These are phyloP conservation scores for Talaromyces pinophilus DNA, from an alignment of 2,329 filamentous ascomycete genomes.

Conservation along the genomic window DNA sequence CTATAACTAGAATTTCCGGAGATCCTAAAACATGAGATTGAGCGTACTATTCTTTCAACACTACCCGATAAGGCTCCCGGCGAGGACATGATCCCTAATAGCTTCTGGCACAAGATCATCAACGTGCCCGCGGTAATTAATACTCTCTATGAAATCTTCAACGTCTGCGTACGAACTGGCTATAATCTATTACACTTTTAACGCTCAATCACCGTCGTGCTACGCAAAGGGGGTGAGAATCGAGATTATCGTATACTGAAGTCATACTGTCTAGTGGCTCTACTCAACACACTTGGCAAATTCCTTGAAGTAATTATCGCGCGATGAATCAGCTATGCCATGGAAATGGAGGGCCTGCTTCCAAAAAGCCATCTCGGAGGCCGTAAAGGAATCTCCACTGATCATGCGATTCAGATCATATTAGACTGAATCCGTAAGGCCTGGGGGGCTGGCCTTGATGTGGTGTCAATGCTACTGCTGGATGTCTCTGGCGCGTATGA, in stretches of 20 bases:
- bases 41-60: background rate
- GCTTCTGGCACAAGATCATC: background rate
- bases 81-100: background rate
- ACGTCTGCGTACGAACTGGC: background rate
- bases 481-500: background rate
- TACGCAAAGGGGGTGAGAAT: background rate
- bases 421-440: background rate
- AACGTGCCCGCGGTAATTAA: background rate
- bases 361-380: background rate
- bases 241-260: background rate
- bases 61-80: background rate
- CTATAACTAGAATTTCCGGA: no score
- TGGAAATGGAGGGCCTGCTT: background rate
- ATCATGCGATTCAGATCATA: background rate
- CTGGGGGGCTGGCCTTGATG: fast-evolving
- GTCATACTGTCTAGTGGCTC: background rate
- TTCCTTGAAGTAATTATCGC: background rate
- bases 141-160: background rate
- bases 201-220: background rate
- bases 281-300: background rate
- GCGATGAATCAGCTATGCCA: background rate
- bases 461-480: background rate
- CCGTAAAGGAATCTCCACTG: background rate
- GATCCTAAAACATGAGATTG: no score
- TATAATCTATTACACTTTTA: conserved; percentile 1